Evolutionary conservation across 495 filamentous ascomycete species (phyloP).

Genomic region (Hyaloscypha hepaticicola): DNA sequence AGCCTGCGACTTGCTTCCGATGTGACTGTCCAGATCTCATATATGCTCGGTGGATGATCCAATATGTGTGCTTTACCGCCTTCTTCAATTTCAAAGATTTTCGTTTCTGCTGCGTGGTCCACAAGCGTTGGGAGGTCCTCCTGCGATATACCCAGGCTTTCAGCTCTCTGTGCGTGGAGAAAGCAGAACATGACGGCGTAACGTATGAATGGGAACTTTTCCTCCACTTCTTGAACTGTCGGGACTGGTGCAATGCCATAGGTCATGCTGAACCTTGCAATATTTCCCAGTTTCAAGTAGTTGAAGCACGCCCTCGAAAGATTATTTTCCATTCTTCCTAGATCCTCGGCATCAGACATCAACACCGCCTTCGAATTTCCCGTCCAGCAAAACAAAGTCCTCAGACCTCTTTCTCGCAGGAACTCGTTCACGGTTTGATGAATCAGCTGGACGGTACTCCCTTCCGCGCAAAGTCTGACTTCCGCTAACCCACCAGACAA

Average conservation of each 20-base stretch:
- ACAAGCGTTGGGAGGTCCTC: neutral
- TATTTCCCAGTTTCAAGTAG: neutral
- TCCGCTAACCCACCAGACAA: conserved; percentile 38
- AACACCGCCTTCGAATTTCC: neutral
- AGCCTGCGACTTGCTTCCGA: neutral
- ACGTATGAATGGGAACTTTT: neutral
- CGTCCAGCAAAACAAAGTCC: neutral
- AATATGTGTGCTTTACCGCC: neutral
- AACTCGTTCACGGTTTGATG: conserved; percentile 41
- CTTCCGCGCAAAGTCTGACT: conserved; percentile 10
- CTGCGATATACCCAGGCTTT: conserved; percentile 4
- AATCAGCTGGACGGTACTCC: conserved; percentile 36
- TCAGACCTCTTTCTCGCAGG: conserved; percentile 31
- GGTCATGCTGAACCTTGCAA: neutral
- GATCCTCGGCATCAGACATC: neutral
- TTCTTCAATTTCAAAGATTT: too few relatives aligned
- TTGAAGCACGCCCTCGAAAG: neutral
- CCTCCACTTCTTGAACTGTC: neutral
- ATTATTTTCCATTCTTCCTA: neutral
- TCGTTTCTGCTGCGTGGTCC: neutral
- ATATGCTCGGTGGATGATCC: neutral
- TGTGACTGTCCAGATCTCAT: neutral
- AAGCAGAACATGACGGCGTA: conserved; percentile 11
- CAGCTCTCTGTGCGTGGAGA: conserved; percentile 8
- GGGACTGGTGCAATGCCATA: neutral